Conservation (phyloP, 2,329 filamentous ascomycete species). For the Fonsecaea nubica region DNA sequence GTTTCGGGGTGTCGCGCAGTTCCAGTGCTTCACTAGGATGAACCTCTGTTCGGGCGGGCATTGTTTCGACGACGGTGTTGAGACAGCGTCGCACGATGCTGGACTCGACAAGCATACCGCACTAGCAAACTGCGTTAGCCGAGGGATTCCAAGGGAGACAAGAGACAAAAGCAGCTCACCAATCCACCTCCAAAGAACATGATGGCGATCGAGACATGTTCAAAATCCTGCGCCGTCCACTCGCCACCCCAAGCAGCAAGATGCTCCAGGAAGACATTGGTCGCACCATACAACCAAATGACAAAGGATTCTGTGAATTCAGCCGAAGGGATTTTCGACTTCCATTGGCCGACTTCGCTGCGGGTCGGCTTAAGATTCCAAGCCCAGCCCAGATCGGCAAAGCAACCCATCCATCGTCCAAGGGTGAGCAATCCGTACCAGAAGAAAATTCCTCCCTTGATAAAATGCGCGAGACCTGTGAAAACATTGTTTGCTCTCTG, state of each 20-base stretch:
- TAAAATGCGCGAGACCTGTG: constrained; percentile 87
- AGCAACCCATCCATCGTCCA: constrained; percentile 88
- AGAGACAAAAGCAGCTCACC: constrained; percentile 54
- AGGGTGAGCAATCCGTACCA: constrained; percentile 88
- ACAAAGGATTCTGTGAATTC: constrained; percentile 90
- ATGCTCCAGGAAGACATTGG: constrained; percentile 92
- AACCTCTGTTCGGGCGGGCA: constrained; percentile 45
- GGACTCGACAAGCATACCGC: constrained; percentile 86
- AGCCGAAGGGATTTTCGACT: constrained; percentile 68
- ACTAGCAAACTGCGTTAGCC: constrained; percentile 50
- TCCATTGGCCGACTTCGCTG: constrained; percentile 67
- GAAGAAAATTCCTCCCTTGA: constrained; percentile 95
- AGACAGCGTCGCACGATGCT: constrained; percentile 65
- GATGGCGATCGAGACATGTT: constrained; percentile 90
- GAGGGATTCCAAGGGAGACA: not conserved
- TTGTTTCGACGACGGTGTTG: constrained; percentile 57
- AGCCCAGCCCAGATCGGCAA: constrained; percentile 89
- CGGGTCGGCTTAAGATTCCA: constrained; percentile 81
- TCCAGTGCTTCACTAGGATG: constrained; percentile 47
- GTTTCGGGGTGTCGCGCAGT: constrained; percentile 64
- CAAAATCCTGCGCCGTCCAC: constrained; percentile 81
- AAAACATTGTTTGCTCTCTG: constrained; percentile 67
- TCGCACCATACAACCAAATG: constrained; percentile 87
- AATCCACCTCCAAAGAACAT: constrained; percentile 93
- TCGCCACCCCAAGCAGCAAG: constrained; percentile 72